Evolutionary conservation across 805 yeast species (phyloP), one percentile per base, ranked within the genome.

Genomic region (Candida schatavii): DNA sequence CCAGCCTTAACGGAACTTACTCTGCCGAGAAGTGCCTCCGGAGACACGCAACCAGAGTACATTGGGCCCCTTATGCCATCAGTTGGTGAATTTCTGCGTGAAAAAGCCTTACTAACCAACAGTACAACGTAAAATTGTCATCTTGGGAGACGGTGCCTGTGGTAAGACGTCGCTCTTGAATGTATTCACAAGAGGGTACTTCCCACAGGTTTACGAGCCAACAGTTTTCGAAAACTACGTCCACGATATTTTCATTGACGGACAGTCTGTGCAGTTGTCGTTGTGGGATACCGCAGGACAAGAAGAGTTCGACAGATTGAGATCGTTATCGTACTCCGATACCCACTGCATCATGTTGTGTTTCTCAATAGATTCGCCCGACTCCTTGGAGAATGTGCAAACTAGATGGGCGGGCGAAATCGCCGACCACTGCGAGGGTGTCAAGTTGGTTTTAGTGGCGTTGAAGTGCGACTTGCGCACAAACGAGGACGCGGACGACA

Each of bases 201-300:
- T 91, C 70, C 98, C 98, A 6, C 97, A 93, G 61, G 98, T 91
- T 17, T 91, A 91, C 64, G 99, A 90, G 59, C 99, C 99, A 20
- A 91, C 99, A 0, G 97, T 91, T 29, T 91, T 93, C 66, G 98
- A 91, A 61, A 91, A 91, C 68, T 91, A 91, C 61, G 96, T 90
- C 45, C 98, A 91, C 65, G 98, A 91, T 61, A 93, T 91, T 49
- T 91, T 88, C 66, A 89, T 91, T 42, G 99, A 91, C 61, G 91
- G 91, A 40, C 88, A 88, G 61, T 88, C 93, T 38, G 86, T 91
- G 54, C 95, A 90, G 57, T 70, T 91, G 43, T 89, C 97, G 13
- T 71, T 91, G 42, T 93, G 99, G 99, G 99, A 91, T 62, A 91
- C 99, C 4, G 99, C 99, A 1, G 99, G 99, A 5, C 99, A 91